Conservation (phyloP, 2,329 filamentous ascomycete species). For the Clonostachys rosea region DNA sequence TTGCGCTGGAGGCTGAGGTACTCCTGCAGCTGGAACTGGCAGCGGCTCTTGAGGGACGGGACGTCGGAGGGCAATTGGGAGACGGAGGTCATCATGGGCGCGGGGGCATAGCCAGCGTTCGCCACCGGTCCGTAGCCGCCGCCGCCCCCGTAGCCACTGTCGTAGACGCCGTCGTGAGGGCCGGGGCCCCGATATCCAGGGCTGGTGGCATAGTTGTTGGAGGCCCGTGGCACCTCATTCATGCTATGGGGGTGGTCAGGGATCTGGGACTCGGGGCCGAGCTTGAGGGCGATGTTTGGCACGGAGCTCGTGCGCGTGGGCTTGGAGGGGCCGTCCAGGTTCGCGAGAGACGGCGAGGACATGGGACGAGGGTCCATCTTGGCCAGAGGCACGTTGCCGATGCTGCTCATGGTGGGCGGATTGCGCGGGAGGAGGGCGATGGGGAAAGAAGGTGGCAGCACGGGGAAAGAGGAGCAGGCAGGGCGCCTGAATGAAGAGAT, state of each 20-base stretch:
- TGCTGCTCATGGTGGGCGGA: slow-evolving; percentile 1
- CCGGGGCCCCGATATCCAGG: neutral
- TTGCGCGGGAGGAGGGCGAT: too few relatives aligned
- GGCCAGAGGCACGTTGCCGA: neutral
- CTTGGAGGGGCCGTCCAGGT: neutral
- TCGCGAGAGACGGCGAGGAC: slow-evolving; percentile 1
- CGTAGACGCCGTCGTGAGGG: neutral
- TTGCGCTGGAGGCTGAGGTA: slow-evolving; percentile 24
- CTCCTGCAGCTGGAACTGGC: slow-evolving; percentile 27
- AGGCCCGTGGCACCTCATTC: slow-evolving; percentile 7
- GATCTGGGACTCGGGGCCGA: slow-evolving; percentile 10
- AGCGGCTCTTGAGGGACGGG: slow-evolving; percentile 22
- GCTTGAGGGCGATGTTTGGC: slow-evolving; percentile 8
- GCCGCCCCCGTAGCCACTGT: neutral
- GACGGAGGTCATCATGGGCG: neutral
- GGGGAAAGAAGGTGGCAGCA: too few relatives aligned
- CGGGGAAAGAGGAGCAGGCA: too few relatives aligned
- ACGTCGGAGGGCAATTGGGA: slow-evolving; percentile 12
- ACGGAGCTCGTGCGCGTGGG: neutral
- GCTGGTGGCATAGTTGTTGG: slow-evolving; percentile 10
- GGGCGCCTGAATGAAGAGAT: too few relatives aligned
- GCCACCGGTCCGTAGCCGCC: neutral
- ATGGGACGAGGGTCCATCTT: slow-evolving; percentile 5
- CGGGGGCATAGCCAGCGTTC: neutral
- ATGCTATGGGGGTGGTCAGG: slow-evolving; percentile 12